Evolutionary conservation across 2,329 filamentous ascomycete species (phyloP).

Genomic region (Colletotrichum aenigma): DNA sequence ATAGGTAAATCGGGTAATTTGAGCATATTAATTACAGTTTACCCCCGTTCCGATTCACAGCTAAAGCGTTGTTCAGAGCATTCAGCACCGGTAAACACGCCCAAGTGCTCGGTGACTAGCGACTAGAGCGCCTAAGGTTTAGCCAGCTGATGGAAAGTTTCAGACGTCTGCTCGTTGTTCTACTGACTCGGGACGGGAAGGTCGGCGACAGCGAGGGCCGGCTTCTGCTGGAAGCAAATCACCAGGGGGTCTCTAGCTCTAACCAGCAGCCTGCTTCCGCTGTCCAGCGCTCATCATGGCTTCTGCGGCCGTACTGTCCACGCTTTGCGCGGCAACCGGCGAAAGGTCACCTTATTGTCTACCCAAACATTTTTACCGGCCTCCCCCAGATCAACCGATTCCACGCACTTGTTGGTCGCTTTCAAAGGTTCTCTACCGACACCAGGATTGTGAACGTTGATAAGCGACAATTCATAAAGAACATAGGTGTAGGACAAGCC

Average conservation of each 20-base stretch:
- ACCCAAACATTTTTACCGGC: background rate
- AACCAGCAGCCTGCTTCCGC: background rate
- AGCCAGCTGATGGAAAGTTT: background rate
- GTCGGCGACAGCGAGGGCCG: background rate
- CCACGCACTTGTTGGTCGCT: background rate
- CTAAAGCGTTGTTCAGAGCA: background rate
- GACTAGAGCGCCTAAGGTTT: background rate
- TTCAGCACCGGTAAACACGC: background rate
- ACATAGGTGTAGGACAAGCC: rapidly evolving
- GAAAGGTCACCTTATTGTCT: background rate
- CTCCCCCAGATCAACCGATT: background rate
- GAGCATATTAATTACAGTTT: background rate
- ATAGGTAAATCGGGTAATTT: background rate
- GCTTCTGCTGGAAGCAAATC: background rate
- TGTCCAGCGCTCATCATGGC: background rate
- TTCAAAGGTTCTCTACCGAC: background rate
- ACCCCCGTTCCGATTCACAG: background rate
- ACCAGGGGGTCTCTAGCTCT: background rate
- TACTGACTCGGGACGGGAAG: background rate
- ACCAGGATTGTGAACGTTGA: rapidly evolving
- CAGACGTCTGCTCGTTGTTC: background rate
- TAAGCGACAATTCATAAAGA: background rate
- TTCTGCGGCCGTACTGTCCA: background rate
- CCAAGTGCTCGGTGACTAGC: background rate
- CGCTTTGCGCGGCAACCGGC: background rate